Conservation (phyloP, 2,329 filamentous ascomycete species). For the Aureobasidium melanogenum region DNA sequence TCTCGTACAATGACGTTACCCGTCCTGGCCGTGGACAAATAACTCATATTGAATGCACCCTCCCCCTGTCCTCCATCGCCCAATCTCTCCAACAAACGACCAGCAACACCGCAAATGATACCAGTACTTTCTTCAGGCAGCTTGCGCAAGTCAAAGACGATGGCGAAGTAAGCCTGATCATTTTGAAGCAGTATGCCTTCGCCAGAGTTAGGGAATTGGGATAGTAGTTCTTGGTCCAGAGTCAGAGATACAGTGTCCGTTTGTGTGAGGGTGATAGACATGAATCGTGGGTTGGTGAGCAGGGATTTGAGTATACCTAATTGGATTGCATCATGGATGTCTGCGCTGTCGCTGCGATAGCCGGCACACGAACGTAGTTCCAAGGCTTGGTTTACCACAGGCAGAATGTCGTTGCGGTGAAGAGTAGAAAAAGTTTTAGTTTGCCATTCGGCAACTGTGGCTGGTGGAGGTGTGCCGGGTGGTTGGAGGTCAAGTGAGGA, state of each 20-base stretch:
- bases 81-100: conserved; percentile 67
- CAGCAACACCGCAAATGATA: conserved; percentile 90
- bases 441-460: conserved; percentile 71
- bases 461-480: conserved; percentile 66
- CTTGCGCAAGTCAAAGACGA: conserved; percentile 74
- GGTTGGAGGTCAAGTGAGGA: conserved; percentile 38
- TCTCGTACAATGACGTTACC: conserved; percentile 80
- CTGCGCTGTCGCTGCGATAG: conserved; percentile 28
- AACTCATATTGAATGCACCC: conserved; percentile 60
- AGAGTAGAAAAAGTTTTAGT: conserved; percentile 74
- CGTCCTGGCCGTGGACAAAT: conserved; percentile 78
- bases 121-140: conserved; percentile 83
- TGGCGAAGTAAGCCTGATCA: conserved; percentile 64
- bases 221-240: conserved; percentile 58
- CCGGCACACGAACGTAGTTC: conserved; percentile 78
- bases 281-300: conserved; percentile 49
- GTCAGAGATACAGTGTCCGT: conserved; percentile 67
- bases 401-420: conserved; percentile 65
- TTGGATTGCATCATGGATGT: conserved; percentile 35
- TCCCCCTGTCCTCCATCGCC: conserved; percentile 30
- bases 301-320: conserved; percentile 41
- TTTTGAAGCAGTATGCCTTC: conserved; percentile 65
- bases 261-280: conserved; percentile 64
- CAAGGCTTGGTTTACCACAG: conserved; percentile 59
- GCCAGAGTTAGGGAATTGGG: conserved; percentile 37